Conservation (phyloP, 805 yeast species). For the Blastobotrys robertii region DNA sequence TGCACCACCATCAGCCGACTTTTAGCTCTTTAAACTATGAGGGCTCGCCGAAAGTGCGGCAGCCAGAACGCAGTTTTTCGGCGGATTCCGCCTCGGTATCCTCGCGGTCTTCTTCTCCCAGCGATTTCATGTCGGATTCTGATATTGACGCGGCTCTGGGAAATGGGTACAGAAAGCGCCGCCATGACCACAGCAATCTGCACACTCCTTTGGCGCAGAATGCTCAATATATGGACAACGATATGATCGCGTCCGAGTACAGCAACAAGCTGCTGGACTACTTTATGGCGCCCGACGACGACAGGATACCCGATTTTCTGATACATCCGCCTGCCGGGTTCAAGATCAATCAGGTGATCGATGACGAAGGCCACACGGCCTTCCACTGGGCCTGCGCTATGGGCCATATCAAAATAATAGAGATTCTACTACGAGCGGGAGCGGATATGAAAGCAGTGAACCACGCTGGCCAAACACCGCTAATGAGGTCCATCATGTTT, state of each 20-base stretch:
- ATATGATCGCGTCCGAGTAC: constrained; percentile 13
- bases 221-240: constrained; percentile 5
- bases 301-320: constrained; percentile 53
- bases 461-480: constrained; percentile 74
- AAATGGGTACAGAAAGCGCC: constrained; percentile 1
- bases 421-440: constrained; percentile 63
- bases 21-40: background rate
- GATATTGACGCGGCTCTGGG: constrained; percentile 38
- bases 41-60: constrained; percentile 19
- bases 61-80: constrained; percentile 11
- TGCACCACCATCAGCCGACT: background rate
- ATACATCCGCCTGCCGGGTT: constrained; percentile 55
- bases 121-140: constrained; percentile 45
- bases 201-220: constrained; percentile 3
- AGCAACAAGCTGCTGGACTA: constrained; percentile 38
- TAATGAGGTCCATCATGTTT: constrained; percentile 75
- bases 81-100: constrained; percentile 21
- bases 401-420: constrained; percentile 74
- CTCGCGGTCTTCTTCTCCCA: constrained; percentile 35
- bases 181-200: constrained; percentile 2
- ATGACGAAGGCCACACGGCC: constrained; percentile 89
- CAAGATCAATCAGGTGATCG: constrained; percentile 70
- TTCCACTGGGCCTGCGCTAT: constrained; percentile 98
- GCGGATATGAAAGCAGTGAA: constrained; percentile 55
- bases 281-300: constrained; percentile 50